Base-by-base conservation (phyloP, 345 rosid genomes). In the Boechera stricta region DNA sequence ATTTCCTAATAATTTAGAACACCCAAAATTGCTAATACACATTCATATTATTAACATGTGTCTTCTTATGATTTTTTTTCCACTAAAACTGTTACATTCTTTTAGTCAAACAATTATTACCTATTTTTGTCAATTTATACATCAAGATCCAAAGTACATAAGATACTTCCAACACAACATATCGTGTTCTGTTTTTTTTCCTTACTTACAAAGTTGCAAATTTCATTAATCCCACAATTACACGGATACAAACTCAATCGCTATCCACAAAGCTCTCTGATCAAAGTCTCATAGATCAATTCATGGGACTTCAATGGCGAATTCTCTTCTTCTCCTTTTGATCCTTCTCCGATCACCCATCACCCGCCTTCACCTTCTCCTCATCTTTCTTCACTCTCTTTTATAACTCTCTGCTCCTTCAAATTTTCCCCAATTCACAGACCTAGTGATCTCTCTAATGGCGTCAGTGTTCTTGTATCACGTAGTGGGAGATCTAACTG, bases 401-500 rank as follows among this genome's bases (percentile, higher is more conserved):
- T 91, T 91, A 86, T 91, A 88, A 61, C 86, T 74, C 78, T 66
- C 51, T n/a, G 79, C 5, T 62, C 21, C 32, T 64, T 29, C 24
- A 15, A 31, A 12, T 10, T 53, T 13, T 3, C 61, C 39, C 9
- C 5, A 56, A 31, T 49, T 56, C 38, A 15, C 55, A 45, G 55
- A 64, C 52, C 76, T 51, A 6, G 5, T 12, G 38, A 64, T 62
- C 38, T 48, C 13, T 68, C 26, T 28, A 31, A 75, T 95, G 98
- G 97, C 94, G 4, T 95, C 98, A 5, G 94, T 95, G 75, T 91
- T 95, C 55, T 57, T 95, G 47, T 87, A 95, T 58, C 99, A 95
- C 66, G 97, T 92, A 58, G 98, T 91, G 41, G 99, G 99, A 10
- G 99, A 95, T 89, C 91, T 95, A 75, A 95, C 98, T 28, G 98